Percentiles rank a stretch among this genome's conserved stretches.
Conservation (phyloP, 768 basidiomycete genomes). For the Lyophyllum semitale region DNA sequence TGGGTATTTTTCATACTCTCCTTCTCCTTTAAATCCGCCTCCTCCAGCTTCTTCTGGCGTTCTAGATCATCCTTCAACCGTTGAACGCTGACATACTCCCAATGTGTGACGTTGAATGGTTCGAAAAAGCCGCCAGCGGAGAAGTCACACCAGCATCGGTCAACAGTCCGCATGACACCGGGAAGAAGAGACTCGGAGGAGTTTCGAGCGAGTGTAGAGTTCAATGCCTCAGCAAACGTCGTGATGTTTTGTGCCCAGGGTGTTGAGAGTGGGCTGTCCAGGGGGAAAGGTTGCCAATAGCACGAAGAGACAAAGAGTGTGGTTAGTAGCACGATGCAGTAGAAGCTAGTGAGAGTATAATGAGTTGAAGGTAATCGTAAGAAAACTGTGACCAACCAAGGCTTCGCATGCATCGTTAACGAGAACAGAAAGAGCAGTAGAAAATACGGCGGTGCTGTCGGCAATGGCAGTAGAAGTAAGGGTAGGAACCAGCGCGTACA, state of each 20-base stretch:
- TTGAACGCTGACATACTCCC: constrained; percentile 70
- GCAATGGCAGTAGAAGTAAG: constrained; percentile 72
- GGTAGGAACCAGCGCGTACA: constrained; percentile 89
- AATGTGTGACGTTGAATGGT: constrained; percentile 73
- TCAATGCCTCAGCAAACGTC: constrained; percentile 70
- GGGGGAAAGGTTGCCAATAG: constrained; percentile 84
- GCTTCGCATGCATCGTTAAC: constrained; percentile 77
- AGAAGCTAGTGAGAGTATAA: constrained; percentile 54
- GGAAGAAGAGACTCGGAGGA: constrained; percentile 52
- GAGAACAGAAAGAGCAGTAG: constrained; percentile 77
- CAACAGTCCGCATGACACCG: constrained; percentile 62
- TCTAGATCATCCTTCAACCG: constrained; percentile 43
- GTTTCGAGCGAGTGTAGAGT: constrained; percentile 42
- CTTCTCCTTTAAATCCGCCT: constrained; percentile 14
- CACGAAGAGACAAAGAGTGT: constrained; percentile 88
- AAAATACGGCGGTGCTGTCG: constrained; percentile 81
- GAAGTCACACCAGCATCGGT: constrained; percentile 88
- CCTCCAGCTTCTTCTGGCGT: constrained; percentile 29
- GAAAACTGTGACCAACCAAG: constrained; percentile 60
- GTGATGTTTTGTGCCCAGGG: constrained; percentile 75
- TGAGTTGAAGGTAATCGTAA: constrained; percentile 6
- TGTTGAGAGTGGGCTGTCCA: constrained; percentile 58
- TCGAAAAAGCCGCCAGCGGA: constrained; percentile 66
- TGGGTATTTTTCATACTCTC: constrained; percentile 8
- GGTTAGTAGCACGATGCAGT: constrained; percentile 80